Evolutionary conservation across 2,329 filamentous ascomycete genomes (phyloP), one percentile per base, ranked within the genome.

Genomic region (Epichloe scottii): DNA sequence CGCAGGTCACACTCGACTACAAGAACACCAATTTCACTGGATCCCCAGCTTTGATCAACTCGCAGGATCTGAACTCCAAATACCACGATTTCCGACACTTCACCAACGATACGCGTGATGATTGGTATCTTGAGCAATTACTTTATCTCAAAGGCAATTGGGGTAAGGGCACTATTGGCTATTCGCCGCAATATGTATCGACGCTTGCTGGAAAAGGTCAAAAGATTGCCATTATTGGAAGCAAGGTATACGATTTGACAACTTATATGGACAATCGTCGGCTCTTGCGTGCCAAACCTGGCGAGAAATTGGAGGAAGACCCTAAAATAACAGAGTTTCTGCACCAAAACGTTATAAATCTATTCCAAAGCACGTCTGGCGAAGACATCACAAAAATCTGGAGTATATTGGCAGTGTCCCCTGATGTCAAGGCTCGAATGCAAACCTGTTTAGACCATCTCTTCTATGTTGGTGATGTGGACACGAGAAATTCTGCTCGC

Each of bases 61-160:
- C 68, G 33, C 75, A 77, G 4, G 90, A 97, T 61, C 57, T 74
- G 21, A 95, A 96, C 62, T 73, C 82, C 21, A 72, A 79, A 55
- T 98, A 94, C 64, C 93, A 98, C 62, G 93, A 98, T 65, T 98
- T 98, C 79, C 82, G 93, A 53, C 82, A 78, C 62, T 89, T 80
- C 62, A 88, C 79, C 35, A 88, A 89, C 57, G 87, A 95, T 63
- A 84, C 78, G 48, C 84, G 90, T 11, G 82, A 84, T 2, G 89
- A 95, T 63, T 98, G 93, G 93, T 97, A 91, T 70, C 84, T 77
- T 52, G 88, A 98, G 69, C 83, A 90, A 65, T 89, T 96, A 78
- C 75, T 82, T 34, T 81, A 82, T 65, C 71, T 98, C 49, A 85
- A 84, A 59, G 69, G 79, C 34, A 84, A 82, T 58, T 97, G 85